Evolutionary conservation across 169 alveolate species (phyloP), one percentile per base, ranked within the genome.

Genomic region (Eimeria tenella): DNA sequence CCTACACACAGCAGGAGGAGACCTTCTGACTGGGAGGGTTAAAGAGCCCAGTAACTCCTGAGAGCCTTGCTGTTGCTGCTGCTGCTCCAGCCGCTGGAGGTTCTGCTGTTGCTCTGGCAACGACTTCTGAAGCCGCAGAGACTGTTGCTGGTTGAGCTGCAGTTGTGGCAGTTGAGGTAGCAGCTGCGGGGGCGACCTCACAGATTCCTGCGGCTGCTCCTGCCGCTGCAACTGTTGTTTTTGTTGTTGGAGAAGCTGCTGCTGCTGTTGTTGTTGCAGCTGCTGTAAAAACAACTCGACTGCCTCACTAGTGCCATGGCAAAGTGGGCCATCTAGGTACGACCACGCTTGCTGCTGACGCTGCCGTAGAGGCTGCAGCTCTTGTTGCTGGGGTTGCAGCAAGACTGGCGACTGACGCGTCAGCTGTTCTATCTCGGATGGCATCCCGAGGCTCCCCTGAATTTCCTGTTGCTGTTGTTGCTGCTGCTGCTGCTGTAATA

Each of bases 261-360:
- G 86, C 42, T 75, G 86, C 86, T 31, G 86, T 62, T 75, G 86
- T 9, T 75, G 86, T 62, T 75, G 86, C 63, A 75, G 86, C 63
- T 75, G 86, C 60, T 8, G 86, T 25, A 75, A 65, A 52, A 75
- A 75, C 63, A 75, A 25, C 31, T 75, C 86, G 23, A 75, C 86
- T 17, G 86, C 86, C 13, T 75, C 86, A 52, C 23, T 75, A 10
- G 65, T 21, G 86, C 86, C 65, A 9, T 52, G 68, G 86, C 42
- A 21, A 19, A 21, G 13, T 5, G 86, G 49, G 49, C 65, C 65
- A 19, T 75, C 86, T 19, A 19, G 7, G 68, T 2, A 52, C 5
- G 86, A 9, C 86, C 42, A 17, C 88, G 17, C 53, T 68, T 8
- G 53, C 52, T 55, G 88, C 52, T 55, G 88, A 31, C 50, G 88